phyloP scores from a whole-genome alignment of 2,329 filamentous ascomycete genomes.

The Cytospora leucostoma region DNA sequence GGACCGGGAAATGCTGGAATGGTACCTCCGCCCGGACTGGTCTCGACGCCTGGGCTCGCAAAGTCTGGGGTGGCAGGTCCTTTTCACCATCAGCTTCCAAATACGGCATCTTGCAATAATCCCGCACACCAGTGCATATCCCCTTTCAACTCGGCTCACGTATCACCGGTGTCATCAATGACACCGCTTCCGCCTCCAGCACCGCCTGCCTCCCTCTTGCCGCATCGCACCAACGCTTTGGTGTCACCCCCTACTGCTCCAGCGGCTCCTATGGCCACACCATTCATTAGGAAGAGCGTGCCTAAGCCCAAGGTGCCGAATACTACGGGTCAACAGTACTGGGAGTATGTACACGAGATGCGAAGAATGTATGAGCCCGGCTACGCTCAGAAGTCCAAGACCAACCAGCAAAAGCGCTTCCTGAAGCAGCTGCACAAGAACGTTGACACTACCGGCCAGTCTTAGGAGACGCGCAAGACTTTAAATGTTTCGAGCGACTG shows the following conservation, averaged over 20 bases:
- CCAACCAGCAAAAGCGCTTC: slow-evolving; percentile 27
- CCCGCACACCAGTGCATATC: slow-evolving; percentile 13
- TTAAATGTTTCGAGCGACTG: neutral
- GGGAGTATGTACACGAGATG: slow-evolving; percentile 27
- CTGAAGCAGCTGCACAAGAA: slow-evolving; percentile 23
- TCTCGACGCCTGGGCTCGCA: neutral
- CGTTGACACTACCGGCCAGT: neutral
- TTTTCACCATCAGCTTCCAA: slow-evolving; percentile 19
- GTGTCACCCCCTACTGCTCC: neutral
- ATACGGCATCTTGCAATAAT: slow-evolving; percentile 21
- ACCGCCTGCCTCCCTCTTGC: slow-evolving; percentile 1
- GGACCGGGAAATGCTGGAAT: neutral
- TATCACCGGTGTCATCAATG: neutral
- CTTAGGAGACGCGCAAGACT: slow-evolving; percentile 16
- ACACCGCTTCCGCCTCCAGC: slow-evolving; percentile 11
- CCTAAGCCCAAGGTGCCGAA: slow-evolving; percentile 28
- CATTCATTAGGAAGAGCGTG: slow-evolving; percentile 23
- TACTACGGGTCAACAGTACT: slow-evolving; percentile 27
- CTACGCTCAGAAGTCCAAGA: slow-evolving; percentile 26
- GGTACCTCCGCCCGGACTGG: neutral
- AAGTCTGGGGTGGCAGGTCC: neutral
- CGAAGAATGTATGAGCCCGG: slow-evolving; percentile 26
- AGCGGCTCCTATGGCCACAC: neutral
- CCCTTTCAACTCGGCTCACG: neutral
- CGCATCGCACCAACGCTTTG: neutral